Evolutionary conservation across 768 basidiomycete genomes (phyloP).

Genomic region (Boletus eberwhitei): DNA sequence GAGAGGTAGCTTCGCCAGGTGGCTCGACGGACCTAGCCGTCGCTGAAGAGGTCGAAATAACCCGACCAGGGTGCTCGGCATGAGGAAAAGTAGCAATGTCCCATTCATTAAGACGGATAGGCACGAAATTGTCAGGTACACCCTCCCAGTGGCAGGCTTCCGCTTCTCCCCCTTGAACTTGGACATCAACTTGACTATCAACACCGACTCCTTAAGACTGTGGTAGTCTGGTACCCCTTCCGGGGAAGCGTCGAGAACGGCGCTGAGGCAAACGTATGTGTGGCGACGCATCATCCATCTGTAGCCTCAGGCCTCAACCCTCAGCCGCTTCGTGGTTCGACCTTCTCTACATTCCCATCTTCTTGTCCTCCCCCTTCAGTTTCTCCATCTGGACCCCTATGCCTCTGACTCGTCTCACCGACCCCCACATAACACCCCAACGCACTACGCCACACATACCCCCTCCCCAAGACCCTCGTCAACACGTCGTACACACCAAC

Average conservation of each 20-base stretch:
- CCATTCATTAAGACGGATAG: slow-evolving; percentile 9
- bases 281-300: not conserved
- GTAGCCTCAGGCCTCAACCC: not conserved
- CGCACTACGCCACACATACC: slow-evolving; percentile 60
- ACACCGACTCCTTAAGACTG: too few species aligned
- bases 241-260: too few species aligned
- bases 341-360: not conserved
- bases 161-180: too few species aligned
- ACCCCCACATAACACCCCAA: slow-evolving; percentile 42
- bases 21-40: slow-evolving; percentile 1
- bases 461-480: slow-evolving; percentile 58
- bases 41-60: slow-evolving; percentile 13
- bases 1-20: not conserved
- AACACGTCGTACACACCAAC: slow-evolving; percentile 61
- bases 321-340: not conserved
- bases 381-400: not conserved
- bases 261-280: too few species aligned
- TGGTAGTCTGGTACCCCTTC: too few species aligned
- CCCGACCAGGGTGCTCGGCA: slow-evolving; percentile 10
- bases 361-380: not conserved
- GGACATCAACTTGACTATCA: too few species aligned
- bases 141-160: too few species aligned
- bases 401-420: not conserved
- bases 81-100: slow-evolving; percentile 8
- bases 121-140: slow-evolving; percentile 29